A percentile compares a stretch with the other conserved stretches of the same genome.
Evolutionary conservation across 257 asterid species (phyloP).

Genomic region (Ajuga chamaepitys): DNA sequence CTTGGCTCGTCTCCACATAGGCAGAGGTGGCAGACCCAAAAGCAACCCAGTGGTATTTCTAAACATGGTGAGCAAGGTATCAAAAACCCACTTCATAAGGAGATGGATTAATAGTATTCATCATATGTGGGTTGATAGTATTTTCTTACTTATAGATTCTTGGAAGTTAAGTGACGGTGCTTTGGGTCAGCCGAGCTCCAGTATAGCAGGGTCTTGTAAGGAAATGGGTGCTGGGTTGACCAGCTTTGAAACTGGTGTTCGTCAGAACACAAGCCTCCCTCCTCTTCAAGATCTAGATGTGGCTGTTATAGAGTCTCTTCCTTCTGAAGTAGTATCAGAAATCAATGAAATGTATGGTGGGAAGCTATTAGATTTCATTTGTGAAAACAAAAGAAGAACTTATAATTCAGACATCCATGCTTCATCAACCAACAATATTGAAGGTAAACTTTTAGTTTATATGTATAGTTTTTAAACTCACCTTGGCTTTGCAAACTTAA

Average conservation of each 20-base stretch:
- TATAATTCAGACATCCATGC: slow-evolving; percentile 4
- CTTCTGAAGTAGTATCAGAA: slow-evolving; percentile 79
- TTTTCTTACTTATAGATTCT: slow-evolving; percentile 28
- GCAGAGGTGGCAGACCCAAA: slow-evolving; percentile 27
- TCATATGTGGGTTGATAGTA: not conserved
- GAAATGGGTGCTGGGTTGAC: slow-evolving; percentile 30
- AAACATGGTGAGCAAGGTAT: slow-evolving; percentile 32
- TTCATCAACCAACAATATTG: slow-evolving; percentile 14
- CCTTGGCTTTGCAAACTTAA: not conserved
- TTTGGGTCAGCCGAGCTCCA: slow-evolving; percentile 23
- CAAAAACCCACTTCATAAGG: not conserved
- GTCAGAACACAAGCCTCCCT: slow-evolving; percentile 50
- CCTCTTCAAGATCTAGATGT: slow-evolving; percentile 76
- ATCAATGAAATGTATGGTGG: slow-evolving; percentile 82
- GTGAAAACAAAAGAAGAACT: slow-evolving; percentile 39
- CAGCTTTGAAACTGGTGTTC: slow-evolving; percentile 34
- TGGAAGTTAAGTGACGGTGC: slow-evolving; percentile 17
- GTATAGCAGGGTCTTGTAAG: slow-evolving; percentile 21
- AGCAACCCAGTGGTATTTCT: slow-evolving; percentile 17
- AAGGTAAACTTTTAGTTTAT: slow-evolving; percentile 38
- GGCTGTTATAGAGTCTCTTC: slow-evolving; percentile 78
- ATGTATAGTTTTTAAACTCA: too few relatives aligned
- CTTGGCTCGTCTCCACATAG: slow-evolving; percentile 68
- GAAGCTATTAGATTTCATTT: slow-evolving; percentile 47
- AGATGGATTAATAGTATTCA: not conserved